Conservation (phyloP, 139 green algal species). For the Astrephomene gubernaculifera region DNA sequence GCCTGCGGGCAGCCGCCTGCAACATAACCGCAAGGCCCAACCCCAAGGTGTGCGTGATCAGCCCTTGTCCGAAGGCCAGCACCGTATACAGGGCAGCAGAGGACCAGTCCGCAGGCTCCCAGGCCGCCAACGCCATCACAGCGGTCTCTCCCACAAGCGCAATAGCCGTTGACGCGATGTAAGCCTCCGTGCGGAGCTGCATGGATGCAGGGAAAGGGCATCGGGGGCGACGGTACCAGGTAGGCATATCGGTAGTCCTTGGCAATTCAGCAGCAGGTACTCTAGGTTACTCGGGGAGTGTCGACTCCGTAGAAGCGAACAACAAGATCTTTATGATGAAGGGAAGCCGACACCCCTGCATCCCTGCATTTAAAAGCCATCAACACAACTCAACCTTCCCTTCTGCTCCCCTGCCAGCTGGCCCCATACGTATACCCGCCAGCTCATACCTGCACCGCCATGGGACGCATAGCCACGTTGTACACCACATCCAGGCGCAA, state of each 20-base stretch:
- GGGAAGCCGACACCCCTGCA: no score
- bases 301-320: no score
- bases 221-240: no score
- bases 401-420: background rate
- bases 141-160: background rate
- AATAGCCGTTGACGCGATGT: background rate
- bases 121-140: background rate
- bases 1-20: background rate
- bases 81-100: background rate
- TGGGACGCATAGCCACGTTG: background rate
- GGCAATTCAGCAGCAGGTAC: no score
- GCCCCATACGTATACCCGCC: background rate
- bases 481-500: constrained; percentile 11
- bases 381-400: no score
- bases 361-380: no score
- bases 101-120: background rate
- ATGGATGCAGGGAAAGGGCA: no score
- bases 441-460: background rate
- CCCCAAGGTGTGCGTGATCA: background rate
- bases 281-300: no score
- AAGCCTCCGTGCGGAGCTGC: no score
- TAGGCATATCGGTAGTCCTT: no score
- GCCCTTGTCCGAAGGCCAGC: background rate
- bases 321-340: no score
- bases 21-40: background rate